Base-by-base conservation (phyloP, 768 basidiomycete species). In the Pulveroboletus frians region DNA sequence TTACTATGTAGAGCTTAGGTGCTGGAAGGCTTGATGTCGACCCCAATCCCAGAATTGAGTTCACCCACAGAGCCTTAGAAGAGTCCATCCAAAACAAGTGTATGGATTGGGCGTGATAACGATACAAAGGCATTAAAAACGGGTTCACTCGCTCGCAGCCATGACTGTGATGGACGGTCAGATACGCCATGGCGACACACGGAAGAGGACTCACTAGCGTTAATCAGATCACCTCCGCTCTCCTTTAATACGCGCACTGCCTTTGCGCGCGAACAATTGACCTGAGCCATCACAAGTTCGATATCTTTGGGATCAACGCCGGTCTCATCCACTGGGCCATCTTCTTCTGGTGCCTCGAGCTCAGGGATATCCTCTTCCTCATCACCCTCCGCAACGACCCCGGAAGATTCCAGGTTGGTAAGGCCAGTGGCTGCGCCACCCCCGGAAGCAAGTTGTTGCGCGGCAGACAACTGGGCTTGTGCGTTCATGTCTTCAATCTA, bases 261-360 rank as follows among this genome's bases (percentile, higher is more conserved):
- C 69, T 94, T 96, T 36, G 89, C 90, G 54, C 92, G 83, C 42
- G 90, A 82, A 71, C 92, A 95, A 64, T 79, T 84, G 55, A 92
- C 91, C 75, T 92, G 80, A 30, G 76, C 75, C 77, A 97, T 92
- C 46, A 99, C 90, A 47, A 96, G 81, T 52, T 95, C 93, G 56
- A 96, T 91, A 67, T 99, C 96, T 69, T 92, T 92, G 40, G 88
- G 79, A 57, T 96, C 92, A 53, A 97, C 78, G 35, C 88, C 91
- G 20, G 84, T 85, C 74, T 93, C 91, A 60, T 92, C 90, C 17
- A 89, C 74, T 39, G 81, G 79, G 9, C 78, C 92, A 54, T 89
- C 89, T 50, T 91, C 91, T 36, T 89, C 89, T 14, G 80, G 75
- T 8, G 80, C 83, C 71, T 91, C 90, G 18, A 88, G 80, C 60